These are phyloP conservation scores for Dendrobium huoshanense DNA, from an alignment of 106 monocot genomes.

Conservation along the genomic window DNA sequence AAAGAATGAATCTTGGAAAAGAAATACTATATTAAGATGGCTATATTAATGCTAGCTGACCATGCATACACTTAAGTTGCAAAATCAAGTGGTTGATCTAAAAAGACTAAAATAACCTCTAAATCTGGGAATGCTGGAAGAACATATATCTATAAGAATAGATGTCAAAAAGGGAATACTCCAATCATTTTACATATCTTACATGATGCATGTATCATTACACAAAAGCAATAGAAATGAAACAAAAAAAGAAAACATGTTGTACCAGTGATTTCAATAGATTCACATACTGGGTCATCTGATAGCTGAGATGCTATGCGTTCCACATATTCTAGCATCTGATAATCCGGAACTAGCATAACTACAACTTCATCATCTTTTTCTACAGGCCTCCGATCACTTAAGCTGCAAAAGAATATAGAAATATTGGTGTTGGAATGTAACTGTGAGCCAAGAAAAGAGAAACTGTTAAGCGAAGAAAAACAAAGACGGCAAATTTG, in stretches of 20 bases:
- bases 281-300: slow-evolving; percentile 65
- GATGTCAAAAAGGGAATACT: too few species aligned
- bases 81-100: background rate
- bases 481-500: background rate
- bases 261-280: background rate
- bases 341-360: slow-evolving; percentile 96
- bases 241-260: background rate
- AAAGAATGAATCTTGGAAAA: too few species aligned
- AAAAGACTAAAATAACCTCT: background rate
- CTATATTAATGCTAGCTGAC: background rate
- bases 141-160: too few species aligned
- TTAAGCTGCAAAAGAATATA: slow-evolving; percentile 56
- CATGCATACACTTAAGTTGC: background rate
- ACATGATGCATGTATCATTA: background rate
- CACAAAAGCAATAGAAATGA: background rate
- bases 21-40: too few species aligned
- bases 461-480: background rate
- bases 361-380: slow-evolving; percentile 88
- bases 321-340: slow-evolving; percentile 94
- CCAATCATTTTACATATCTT: too few species aligned
- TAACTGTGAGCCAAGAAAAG: background rate
- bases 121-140: background rate
- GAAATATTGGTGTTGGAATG: background rate
- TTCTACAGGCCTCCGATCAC: slow-evolving; percentile 82
- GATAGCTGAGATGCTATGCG: slow-evolving; percentile 64